Percentiles rank a stretch among this genome's conserved stretches.
phyloP scores from a whole-genome alignment of 2,329 filamentous ascomycete species.

The Clonostachys rhizophaga region DNA sequence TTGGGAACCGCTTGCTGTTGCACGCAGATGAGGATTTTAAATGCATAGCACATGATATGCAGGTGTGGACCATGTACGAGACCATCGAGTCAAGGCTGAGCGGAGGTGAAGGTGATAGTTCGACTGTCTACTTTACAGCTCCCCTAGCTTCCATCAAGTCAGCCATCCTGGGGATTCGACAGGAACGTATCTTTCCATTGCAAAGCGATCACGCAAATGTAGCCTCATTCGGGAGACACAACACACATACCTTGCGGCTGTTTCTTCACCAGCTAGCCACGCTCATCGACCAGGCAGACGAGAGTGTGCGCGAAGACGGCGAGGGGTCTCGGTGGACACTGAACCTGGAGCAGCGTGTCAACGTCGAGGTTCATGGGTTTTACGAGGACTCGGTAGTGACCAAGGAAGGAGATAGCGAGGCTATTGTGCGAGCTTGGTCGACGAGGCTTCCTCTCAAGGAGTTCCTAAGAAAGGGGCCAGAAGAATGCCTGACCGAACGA shows the following conservation, averaged over 20 bases:
- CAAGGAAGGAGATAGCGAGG: constrained; percentile 5
- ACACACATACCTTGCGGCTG: constrained; percentile 38
- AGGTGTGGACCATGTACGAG: constrained; percentile 60
- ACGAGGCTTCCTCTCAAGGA: constrained; percentile 44
- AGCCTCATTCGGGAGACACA: constrained; percentile 46
- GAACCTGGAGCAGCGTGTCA: constrained; percentile 45
- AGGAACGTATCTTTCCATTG: constrained; percentile 46
- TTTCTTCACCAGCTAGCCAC: constrained; percentile 26
- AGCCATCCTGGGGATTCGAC: constrained; percentile 42
- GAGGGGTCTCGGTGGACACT: constrained; percentile 34
- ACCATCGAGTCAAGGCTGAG: constrained; percentile 55
- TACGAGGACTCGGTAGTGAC: constrained; percentile 44
- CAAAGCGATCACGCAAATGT: constrained; percentile 51
- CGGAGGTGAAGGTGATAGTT: constrained; percentile 26
- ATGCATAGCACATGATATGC: constrained; percentile 50
- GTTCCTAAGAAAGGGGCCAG: constrained; percentile 51
- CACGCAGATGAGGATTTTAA: constrained; percentile 50
- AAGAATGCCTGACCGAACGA: constrained; percentile 48
- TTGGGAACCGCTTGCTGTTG: constrained; percentile 43
- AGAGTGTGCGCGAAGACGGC: constrained; percentile 14
- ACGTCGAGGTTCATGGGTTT: constrained; percentile 53
- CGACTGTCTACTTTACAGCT: constrained; percentile 48
- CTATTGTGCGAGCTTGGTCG: constrained; percentile 41
- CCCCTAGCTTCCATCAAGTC: constrained; percentile 56
- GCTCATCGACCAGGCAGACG: constrained; percentile 24